Evolutionary conservation across 306 rosid species (phyloP), one percentile per base, ranked within the genome.

Genomic region (Sphenostylis stenocarpa): DNA sequence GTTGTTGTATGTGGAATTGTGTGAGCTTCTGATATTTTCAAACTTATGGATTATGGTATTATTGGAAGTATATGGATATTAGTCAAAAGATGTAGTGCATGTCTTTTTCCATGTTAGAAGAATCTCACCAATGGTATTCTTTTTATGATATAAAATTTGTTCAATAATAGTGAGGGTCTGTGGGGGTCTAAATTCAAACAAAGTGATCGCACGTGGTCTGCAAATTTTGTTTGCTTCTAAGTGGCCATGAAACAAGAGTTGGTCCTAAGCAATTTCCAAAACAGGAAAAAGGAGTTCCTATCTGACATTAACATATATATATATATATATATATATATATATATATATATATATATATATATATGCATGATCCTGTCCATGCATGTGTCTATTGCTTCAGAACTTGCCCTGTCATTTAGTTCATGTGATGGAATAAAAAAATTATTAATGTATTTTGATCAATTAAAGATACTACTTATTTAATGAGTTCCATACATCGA

Each of bases 151-250:
- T 31, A 31, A 47, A 78, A 78, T 55, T 67, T 52, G 57, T 65
- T 58, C 16, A 15, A 70, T 58, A 31, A 44, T 41, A 58, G 10
- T 45, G 69, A 31, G 21, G 12, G 21, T 4, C 4, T 57, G 38
- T 56, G 63, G 36, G 81, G 56, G 81, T 33, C 88, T 85, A 83
- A 80, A 31, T 24, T 52, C 73, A 76, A 34, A 51, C 2, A 49
- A 36, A 49, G 80, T 64, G 73, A 64, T 64, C 3, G 10, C 64
- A 24, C 14, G 72, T 14, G 43, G 77, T 79, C 77, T 69, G 76
- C 63, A 82, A 67, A 69, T 19, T 61, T 75, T 74, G 82, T 82
- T 81, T 66, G 53, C 36, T 80, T 78, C 84, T 79, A 81, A 75
- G 48, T 73, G 16, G 77, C 79, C 84, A 81, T 72, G 67, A 76